phyloP scores from a whole-genome alignment of 2,329 filamentous ascomycete genomes.

The Cladophialophora yegresii region DNA sequence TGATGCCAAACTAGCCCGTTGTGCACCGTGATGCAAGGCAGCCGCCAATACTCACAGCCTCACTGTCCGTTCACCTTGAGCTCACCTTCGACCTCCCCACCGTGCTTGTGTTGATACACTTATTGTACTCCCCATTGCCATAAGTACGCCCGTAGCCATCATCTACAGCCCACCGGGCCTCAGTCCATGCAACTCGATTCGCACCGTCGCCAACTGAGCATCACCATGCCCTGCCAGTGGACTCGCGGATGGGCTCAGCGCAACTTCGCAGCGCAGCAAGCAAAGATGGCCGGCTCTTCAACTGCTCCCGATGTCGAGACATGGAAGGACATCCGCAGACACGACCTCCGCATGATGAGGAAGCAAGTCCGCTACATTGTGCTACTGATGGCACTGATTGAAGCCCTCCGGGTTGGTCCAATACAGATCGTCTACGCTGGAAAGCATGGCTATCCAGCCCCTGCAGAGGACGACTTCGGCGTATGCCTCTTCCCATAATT shows the following conservation, averaged over 20 bases:
- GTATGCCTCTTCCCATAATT: constrained; percentile 17
- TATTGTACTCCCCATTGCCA: background rate
- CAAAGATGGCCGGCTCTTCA: background rate
- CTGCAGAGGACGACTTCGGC: constrained; percentile 33
- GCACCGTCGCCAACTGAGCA: constrained; percentile 32
- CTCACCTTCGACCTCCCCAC: background rate
- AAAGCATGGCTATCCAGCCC: constrained; percentile 29
- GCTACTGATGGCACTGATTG: constrained; percentile 34
- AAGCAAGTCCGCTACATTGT: constrained; percentile 33
- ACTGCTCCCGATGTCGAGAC: constrained; percentile 28
- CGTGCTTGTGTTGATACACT: background rate
- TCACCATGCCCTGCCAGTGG: constrained; percentile 35
- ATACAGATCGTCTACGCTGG: constrained; percentile 35
- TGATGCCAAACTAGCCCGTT: background rate
- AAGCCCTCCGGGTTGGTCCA: constrained; percentile 32
- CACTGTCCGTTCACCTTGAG: background rate
- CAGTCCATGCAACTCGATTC: constrained; percentile 35
- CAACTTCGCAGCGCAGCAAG: background rate
- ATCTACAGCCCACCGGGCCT: background rate
- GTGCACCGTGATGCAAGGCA: background rate
- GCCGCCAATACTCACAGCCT: constrained; percentile 6
- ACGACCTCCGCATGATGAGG: constrained; percentile 34
- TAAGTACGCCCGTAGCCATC: background rate
- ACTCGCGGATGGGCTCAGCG: constrained; percentile 24
- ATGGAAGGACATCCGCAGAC: constrained; percentile 32